Evolutionary conservation across 441 rosid species (phyloP), one percentile per base, ranked within the genome.

Genomic region (Syzygium malaccense): DNA sequence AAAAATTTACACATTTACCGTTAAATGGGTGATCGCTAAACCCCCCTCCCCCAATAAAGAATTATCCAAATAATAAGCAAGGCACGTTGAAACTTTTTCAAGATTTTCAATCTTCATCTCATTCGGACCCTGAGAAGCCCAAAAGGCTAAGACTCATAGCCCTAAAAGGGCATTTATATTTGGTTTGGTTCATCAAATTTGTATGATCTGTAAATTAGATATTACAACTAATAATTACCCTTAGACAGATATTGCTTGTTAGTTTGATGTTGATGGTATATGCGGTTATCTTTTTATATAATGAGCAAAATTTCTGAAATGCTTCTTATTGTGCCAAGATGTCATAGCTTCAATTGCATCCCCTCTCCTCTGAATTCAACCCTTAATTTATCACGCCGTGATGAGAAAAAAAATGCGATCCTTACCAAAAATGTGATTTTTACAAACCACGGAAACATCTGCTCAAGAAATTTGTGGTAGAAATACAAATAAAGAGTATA

Each of bases 331-430:
- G 33, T 68, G 79, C 79, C 79, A 19, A 68, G 41, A 68, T 19
- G 79, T 68, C 26, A 11, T 19, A 19, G 48, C 14, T 68, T 68
- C 26, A 19, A 68, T 32, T 18, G 19, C 26, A 9, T 68, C 48
- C 19, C 79, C 26, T 33, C 48, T 68, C 79, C 48, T 33, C 48
- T 7, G 0, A 18, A 33, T 19, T 68, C 0, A 1, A 18, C 2
- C 79, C 79, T 18, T 68, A 33, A 68, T 33, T 68, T 32, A 32
- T 68, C 79, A 33, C 5, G 26, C 48, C 11, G 14, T 4, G 23
- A 18, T 1, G 48, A 33, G 79, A 18, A 68, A 68, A 0, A 11
- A 33, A 32, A 68, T 0, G 0, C 0, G 2, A 32, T 8, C 75
- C 41, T 64, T 4, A 6, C 17, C 4, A 30, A 30, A 30, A 33